These are phyloP conservation scores for Dillenia turbinata DNA, from an alignment of 164 flowering plant species.

Conservation along the genomic window DNA sequence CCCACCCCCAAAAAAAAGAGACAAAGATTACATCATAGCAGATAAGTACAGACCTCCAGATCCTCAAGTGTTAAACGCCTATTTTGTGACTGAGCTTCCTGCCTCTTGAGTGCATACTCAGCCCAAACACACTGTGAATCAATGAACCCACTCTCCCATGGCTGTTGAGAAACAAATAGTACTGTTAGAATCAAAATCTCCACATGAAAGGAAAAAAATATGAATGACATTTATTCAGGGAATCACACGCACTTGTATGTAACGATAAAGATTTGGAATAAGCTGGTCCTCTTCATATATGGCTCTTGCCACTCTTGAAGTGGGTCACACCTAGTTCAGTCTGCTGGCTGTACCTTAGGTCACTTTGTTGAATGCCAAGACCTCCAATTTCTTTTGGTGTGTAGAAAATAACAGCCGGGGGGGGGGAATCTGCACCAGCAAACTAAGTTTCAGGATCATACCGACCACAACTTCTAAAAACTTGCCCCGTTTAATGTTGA, in stretches of 20 bases:
- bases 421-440: conserved; percentile 75
- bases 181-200: conserved; percentile 1
- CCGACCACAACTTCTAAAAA: not conserved
- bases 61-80: conserved; percentile 98
- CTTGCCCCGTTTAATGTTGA: not conserved
- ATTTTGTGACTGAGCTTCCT: conserved; percentile 98
- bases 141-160: conserved; percentile 99
- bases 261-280: conserved; percentile 97
- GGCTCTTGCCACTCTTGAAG: conserved; percentile 99
- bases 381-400: conserved; percentile 99
- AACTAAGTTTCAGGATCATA: conserved; percentile 4
- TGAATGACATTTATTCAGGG: too few species aligned
- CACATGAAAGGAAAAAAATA: not conserved
- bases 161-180: conserved; percentile 38
- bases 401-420: conserved; percentile 92
- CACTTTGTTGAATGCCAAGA: conserved; percentile 98
- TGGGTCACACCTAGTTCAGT: conserved; percentile 99
- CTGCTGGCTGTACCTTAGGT: conserved; percentile 94
- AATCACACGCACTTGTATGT: conserved; percentile 69
- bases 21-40: too few species aligned
- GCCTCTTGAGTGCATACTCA: conserved; percentile 97
- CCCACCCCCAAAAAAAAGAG: too few species aligned
- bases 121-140: conserved; percentile 99
- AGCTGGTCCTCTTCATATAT: conserved; percentile 98
- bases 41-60: conserved; percentile 61